Evolutionary conservation across 129 eudicot species (phyloP), one percentile per base, ranked within the genome.

Genomic region (Helichrysum umbraculigerum): DNA sequence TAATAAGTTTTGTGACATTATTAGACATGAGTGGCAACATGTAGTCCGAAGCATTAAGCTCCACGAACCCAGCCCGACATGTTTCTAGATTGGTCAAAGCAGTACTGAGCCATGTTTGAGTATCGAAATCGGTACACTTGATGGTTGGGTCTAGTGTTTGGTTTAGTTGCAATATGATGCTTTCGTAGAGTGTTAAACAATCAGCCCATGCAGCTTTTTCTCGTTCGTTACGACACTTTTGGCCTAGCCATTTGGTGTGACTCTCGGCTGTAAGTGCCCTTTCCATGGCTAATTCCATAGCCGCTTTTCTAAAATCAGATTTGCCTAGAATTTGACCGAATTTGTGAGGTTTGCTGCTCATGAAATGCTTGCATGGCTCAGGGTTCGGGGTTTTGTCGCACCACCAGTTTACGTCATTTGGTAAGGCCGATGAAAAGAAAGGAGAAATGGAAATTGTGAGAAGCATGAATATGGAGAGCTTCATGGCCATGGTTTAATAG

Each of bases 31-130:
- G 76, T 1, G 91, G 93, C 56, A 80, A 39, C 52, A 88, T 68
- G 68, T 39, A 72, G 71, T 86, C 91, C 2, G 85, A 58, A 20
- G 85, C 88, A 14, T 86, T 83, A 10, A 91, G 78, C 82, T 91
- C 97, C 54, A 69, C 73, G 20, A 88, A 88, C 79, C 97, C 97
- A 10, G 97, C 82, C 8, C 86, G 83, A 21, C 97, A 91, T 0
- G 93, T 88, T 63, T 91, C 97, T 17, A 91, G 82, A 60, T 91
- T 91, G 33, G 97, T 91, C 74, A 91, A 63, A 0, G 97, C 93
- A 0, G 93, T 65, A 79, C 97, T 91, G 63, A 91, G 91, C 97
- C 97, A 91, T 0, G 93, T 91, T 42, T 91, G 97, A 0, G 79
- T 44, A 30, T 91, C 97, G 35, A 80, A 83, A 14, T 81, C 84